Conservation (phyloP, 176 grass and related monocot species). For the Ensete ventricosum region DNA sequence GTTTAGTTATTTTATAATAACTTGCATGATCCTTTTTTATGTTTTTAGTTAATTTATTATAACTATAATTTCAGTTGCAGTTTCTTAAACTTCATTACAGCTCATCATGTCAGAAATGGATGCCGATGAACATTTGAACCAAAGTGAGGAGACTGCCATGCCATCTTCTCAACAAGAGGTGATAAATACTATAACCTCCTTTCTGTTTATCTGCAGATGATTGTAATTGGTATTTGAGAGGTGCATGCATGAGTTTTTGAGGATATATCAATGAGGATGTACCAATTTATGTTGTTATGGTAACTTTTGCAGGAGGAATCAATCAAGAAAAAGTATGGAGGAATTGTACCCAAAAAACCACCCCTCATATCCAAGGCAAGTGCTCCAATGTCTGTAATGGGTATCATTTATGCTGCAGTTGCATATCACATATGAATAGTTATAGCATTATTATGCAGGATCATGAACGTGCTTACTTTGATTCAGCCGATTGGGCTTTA, state of each 20-base stretch:
- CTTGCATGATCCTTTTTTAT: not conserved
- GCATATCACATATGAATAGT: not conserved
- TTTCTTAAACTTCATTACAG: not conserved
- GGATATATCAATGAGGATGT: not conserved
- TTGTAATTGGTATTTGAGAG: not conserved
- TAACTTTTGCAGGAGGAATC: conserved; percentile 42
- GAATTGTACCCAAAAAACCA: conserved; percentile 62
- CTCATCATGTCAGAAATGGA: conserved; percentile 5
- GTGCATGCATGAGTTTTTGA: conserved; percentile 7
- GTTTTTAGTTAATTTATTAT: not conserved
- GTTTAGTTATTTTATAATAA: no score
- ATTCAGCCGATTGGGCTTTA: conserved; percentile 17
- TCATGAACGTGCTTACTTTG: conserved; percentile 16
- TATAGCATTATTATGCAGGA: conserved; percentile 11
- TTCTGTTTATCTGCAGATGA: not conserved
- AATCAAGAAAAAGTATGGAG: conserved; percentile 87
- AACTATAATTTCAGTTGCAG: not conserved
- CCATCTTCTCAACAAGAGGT: conserved; percentile 57
- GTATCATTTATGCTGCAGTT: not conserved
- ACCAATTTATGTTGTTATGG: not conserved
- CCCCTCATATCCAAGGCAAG: conserved; percentile 86
- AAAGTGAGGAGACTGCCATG: conserved; percentile 36
- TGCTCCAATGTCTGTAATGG: not conserved
- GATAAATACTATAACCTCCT: conserved; percentile 1
- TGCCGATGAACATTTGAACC: conserved; percentile 30